Base-by-base conservation (phyloP, 345 rosid genomes). In the Microcos paniculata region DNA sequence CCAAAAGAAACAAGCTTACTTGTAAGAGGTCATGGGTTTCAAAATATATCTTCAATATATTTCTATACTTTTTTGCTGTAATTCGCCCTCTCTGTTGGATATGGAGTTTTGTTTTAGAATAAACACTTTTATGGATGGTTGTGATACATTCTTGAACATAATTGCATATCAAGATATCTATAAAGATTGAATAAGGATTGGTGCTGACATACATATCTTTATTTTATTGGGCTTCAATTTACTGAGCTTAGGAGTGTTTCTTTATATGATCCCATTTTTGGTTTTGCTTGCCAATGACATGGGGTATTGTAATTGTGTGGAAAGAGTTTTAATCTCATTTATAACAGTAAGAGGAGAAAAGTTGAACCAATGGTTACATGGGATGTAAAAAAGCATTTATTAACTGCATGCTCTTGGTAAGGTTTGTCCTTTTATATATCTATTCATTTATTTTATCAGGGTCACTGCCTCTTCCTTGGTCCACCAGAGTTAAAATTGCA, bases 381-480 rank as follows among this genome's bases (percentile, higher is more conserved):
- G 52, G 56, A 16, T 46, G 15, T 33, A 21, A 33, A 52, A 21
- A 51, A 53, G 49, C 62, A 71, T 38, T 52, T 51, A 5, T 31
- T 69, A 33, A 18, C 46, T 59, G 63, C 14, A 72, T 26, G 52
- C 75, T 42, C 52, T 42, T 18, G 28, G 26, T 35, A n/a, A 61
- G 72, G 33, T 57, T 56, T 23, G 23, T 69, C 30, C 67, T 63
- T 49, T 43, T 28, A 26, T 33, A 16, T n/a, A 48, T 14, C 4
- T 15, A 3, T 55, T 55, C 14, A 68, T 68, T 48, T 7, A 28
- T 46, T 28, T 46, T 28, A 16, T 68, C 80, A 86, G 87, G 87
- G 75, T 78, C 83, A 42, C 28, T 82, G 64, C 89, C 89, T 48
- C 84, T 86, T 57, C 78, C 85, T 8, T 84, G 89, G 89, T 49